Conservation (phyloP, 2,329 filamentous ascomycete genomes). For the Microcyclospora pomicola region DNA sequence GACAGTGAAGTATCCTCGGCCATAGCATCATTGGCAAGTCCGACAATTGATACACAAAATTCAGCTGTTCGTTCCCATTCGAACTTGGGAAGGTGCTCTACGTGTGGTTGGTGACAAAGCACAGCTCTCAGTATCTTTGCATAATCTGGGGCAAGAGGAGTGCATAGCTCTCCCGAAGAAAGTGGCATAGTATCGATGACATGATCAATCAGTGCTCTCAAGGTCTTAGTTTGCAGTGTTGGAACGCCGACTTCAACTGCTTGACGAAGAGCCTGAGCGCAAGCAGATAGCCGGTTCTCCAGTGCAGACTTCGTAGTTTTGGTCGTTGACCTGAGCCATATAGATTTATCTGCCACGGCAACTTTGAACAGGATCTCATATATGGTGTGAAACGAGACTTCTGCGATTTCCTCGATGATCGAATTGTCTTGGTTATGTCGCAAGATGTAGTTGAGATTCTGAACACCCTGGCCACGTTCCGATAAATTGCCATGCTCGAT, state of each 20-base stretch:
- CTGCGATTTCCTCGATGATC: constrained; percentile 40
- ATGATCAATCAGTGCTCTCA: constrained; percentile 68
- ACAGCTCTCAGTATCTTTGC: constrained; percentile 59
- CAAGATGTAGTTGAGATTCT: constrained; percentile 43
- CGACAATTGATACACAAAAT: constrained; percentile 56
- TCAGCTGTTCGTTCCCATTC: constrained; percentile 56
- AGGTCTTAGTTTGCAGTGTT: constrained; percentile 59
- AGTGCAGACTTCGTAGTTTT: constrained; percentile 19
- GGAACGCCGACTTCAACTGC: constrained; percentile 55
- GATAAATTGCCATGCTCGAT: constrained; percentile 30
- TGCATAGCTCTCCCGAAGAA: constrained; percentile 48
- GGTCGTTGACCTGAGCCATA: constrained; percentile 39
- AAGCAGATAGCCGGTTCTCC: constrained; percentile 48
- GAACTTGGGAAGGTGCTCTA: constrained; percentile 58
- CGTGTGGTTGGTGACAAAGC: constrained; percentile 59
- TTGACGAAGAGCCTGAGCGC: constrained; percentile 56
- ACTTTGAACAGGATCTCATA: constrained; percentile 68
- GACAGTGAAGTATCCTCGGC: constrained; percentile 7
- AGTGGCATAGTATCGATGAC: constrained; percentile 54
- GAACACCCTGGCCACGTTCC: constrained; percentile 38
- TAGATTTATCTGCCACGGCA: constrained; percentile 52
- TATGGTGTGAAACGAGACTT: constrained; percentile 68
- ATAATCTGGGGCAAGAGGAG: constrained; percentile 62
- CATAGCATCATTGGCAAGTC: constrained; percentile 10
- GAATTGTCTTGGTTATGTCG: constrained; percentile 36